Conservation (phyloP, 148 eudicot genomes). For the Persicaria tinctoria region DNA sequence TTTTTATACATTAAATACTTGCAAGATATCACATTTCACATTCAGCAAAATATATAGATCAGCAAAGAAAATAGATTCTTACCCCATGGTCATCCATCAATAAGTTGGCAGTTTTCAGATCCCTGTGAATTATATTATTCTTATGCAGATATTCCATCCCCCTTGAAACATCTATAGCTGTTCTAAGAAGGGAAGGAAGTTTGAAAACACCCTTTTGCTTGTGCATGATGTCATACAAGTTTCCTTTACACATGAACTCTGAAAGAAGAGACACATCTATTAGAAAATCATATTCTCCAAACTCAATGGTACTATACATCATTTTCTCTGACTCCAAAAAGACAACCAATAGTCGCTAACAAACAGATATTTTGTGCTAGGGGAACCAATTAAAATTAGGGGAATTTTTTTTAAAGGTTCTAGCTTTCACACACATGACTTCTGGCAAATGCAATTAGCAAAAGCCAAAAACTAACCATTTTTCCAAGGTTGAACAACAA, state of each 20-base stretch:
- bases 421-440: background rate
- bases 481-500: too few species aligned
- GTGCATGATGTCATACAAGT: conserved; percentile 67
- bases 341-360: background rate
- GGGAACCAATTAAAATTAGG: background rate
- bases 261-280: conserved; percentile 16
- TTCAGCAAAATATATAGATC: background rate
- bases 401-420: background rate
- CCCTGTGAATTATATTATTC: conserved; percentile 78
- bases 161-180: conserved; percentile 68
- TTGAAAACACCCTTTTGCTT: conserved; percentile 52
- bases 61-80: conserved; percentile 22
- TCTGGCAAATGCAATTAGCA: background rate
- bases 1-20: too few species aligned
- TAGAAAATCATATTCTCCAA: conserved; percentile 15
- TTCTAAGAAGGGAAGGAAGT: conserved; percentile 52
- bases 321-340: background rate
- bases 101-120: conserved; percentile 86
- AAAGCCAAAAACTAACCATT: background rate
- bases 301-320: background rate
- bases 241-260: conserved; percentile 84
- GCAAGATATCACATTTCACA: background rate
- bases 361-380: background rate
- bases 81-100: conserved; percentile 73
- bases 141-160: conserved; percentile 90